A percentile compares a stretch with the other conserved stretches of the same genome.
Evolutionary conservation across 257 asterid genomes (phyloP).

Genomic region (Lithospermum erythrorhizon): DNA sequence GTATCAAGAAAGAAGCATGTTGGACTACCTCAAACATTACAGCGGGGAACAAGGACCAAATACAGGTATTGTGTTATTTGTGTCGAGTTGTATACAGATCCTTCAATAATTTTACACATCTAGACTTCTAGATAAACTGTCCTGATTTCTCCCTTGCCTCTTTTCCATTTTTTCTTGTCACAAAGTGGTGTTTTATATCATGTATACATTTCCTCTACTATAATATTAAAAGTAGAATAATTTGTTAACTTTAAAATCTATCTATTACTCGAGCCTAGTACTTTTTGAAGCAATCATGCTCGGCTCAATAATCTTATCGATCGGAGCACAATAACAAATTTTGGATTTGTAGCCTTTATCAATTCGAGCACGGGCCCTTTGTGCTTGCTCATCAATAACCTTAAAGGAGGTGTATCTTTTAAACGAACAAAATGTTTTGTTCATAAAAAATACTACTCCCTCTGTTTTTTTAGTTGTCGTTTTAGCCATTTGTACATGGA

Average conservation of each 20-base stretch:
- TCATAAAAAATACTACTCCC: neutral
- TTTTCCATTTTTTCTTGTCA: too few relatives aligned
- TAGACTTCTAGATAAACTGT: neutral
- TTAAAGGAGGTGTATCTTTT: neutral
- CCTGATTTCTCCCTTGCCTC: neutral
- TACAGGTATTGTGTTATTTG: constrained; percentile 36
- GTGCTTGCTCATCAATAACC: neutral
- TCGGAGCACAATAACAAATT: too few relatives aligned
- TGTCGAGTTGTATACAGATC: neutral
- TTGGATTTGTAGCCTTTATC: too few relatives aligned
- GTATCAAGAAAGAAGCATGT: constrained; percentile 93
- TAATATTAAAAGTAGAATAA: too few relatives aligned
- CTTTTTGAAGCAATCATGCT: too few relatives aligned
- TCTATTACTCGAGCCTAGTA: too few relatives aligned
- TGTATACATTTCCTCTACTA: neutral
- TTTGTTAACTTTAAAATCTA: too few relatives aligned
- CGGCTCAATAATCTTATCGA: too few relatives aligned
- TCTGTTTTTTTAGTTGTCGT: too few relatives aligned
- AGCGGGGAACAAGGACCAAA: constrained; percentile 84
- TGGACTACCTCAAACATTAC: constrained; percentile 91
- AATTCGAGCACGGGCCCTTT: too few relatives aligned
- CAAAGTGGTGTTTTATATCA: neutral
- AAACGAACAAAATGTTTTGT: neutral
- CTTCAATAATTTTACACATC: neutral
- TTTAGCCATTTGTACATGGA: too few relatives aligned